Conservation (phyloP, 805 yeast species). For the Wickerhamiella brachini region DNA sequence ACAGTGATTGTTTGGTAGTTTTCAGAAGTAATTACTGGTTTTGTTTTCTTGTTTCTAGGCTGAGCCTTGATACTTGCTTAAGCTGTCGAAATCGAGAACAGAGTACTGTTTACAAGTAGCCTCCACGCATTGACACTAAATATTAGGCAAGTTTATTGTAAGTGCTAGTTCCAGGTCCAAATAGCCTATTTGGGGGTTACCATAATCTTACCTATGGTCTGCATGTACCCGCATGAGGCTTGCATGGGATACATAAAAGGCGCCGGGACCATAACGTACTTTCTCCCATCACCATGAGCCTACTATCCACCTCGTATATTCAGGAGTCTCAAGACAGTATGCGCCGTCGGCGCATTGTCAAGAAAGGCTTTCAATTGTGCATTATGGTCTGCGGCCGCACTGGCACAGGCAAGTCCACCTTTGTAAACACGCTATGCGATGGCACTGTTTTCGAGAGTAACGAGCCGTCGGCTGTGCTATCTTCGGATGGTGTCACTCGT, state of each 20-base stretch:
- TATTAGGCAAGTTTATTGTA: too few relatives aligned
- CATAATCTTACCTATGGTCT: background rate
- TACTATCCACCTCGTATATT: background rate
- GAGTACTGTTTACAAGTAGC: too few relatives aligned
- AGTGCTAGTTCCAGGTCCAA: too few relatives aligned
- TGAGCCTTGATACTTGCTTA: too few relatives aligned
- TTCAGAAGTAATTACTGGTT: background rate
- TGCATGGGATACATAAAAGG: background rate
- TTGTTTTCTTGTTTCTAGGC: too few relatives aligned
- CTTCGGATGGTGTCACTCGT: conserved; percentile 6
- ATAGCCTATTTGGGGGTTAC: background rate
- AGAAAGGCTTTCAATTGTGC: conserved; percentile 37
- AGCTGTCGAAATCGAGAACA: too few relatives aligned
- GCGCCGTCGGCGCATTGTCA: conserved; percentile 48
- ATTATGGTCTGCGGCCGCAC: conserved; percentile 60
- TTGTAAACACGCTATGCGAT: conserved; percentile 52
- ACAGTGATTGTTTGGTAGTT: background rate
- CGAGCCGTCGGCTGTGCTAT: background rate
- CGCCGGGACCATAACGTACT: background rate
- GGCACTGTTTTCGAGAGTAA: conserved; percentile 10
- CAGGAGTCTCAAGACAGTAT: conserved; percentile 22
- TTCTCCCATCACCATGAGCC: background rate
- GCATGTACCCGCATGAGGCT: background rate
- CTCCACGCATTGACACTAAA: too few relatives aligned
- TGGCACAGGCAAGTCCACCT: conserved; percentile 66